phyloP scores from a whole-genome alignment of 257 asterid species.

The Penstemon eatonii region DNA sequence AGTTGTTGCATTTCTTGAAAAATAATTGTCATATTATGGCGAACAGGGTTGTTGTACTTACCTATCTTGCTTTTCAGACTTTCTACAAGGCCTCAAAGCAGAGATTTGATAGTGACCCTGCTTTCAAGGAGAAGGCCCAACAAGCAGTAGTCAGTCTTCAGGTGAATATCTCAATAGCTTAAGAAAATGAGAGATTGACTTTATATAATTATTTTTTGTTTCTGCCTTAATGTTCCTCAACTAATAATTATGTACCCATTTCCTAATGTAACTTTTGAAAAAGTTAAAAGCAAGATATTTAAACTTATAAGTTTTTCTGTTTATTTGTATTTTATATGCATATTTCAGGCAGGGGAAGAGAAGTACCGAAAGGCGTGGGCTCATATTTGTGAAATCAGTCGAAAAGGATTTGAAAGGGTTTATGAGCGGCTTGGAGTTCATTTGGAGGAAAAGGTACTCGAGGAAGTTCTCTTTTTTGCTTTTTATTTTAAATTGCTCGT shows the following conservation, averaged over 20 bases:
- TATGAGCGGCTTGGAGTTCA: constrained; percentile 72
- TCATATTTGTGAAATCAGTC: constrained; percentile 82
- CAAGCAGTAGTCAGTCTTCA: constrained; percentile 92
- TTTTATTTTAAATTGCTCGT: constrained; percentile 3
- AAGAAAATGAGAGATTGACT: constrained; percentile 12
- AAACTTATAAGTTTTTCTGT: constrained; percentile 5
- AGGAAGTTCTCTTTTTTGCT: background rate
- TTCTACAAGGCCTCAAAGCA: constrained; percentile 87
- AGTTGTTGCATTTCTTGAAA: background rate
- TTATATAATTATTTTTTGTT: background rate
- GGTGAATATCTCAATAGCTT: constrained; percentile 44
- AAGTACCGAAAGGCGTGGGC: constrained; percentile 81
- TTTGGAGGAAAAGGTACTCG: constrained; percentile 78
- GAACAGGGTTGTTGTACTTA: constrained; percentile 20
- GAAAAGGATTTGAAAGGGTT: constrained; percentile 65
- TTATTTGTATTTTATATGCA: constrained; percentile 11
- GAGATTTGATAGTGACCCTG: constrained; percentile 77
- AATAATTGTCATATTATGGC: background rate
- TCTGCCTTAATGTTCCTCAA: constrained; percentile 17
- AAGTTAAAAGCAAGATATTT: constrained; percentile 10
- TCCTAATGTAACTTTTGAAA: background rate
- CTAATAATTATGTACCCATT: background rate
- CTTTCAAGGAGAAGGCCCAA: constrained; percentile 85
- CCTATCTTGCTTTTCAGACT: constrained; percentile 43
- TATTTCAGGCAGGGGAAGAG: constrained; percentile 73